A percentile compares a stretch with the other conserved stretches of the same genome.
phyloP scores from a whole-genome alignment of 768 basidiomycete species.

The Hericium coralloides region DNA sequence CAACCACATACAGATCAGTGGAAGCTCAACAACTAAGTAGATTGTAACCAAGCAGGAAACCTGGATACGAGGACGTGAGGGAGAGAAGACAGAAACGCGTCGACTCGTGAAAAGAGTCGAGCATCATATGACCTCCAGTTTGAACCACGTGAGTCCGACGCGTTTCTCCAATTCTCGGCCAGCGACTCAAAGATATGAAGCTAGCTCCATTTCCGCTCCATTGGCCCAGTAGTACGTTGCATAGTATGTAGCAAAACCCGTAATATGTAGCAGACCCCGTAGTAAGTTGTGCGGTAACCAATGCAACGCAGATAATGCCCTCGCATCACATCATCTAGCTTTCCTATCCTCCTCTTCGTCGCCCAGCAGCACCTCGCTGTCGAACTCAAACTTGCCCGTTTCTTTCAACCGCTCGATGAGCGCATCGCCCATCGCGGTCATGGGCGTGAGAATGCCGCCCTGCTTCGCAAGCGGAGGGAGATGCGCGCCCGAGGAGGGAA shows the following conservation, averaged over 20 bases:
- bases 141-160: too few relatives aligned
- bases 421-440: constrained; percentile 72
- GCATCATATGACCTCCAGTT: too few relatives aligned
- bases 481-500: constrained; percentile 37
- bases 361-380: not conserved
- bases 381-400: constrained; percentile 47
- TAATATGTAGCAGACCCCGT: not conserved
- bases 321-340: too few relatives aligned
- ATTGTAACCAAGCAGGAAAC: too few relatives aligned
- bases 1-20: too few relatives aligned
- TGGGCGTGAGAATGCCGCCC: constrained; percentile 81
- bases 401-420: constrained; percentile 58
- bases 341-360: not conserved
- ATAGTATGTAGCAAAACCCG: not conserved
- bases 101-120: too few relatives aligned
- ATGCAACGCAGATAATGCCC: not conserved
- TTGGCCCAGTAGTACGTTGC: not conserved
- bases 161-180: too few relatives aligned
- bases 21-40: too few relatives aligned
- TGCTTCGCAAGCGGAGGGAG: constrained; percentile 48
- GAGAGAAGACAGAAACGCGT: too few relatives aligned
- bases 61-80: too few relatives aligned
- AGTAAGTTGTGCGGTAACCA: not conserved
- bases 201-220: too few relatives aligned
- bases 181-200: too few relatives aligned